Evolutionary conservation across 1,139 yeast genomes (phyloP).

Genomic region (Hemisphaericaspora subhashii): DNA sequence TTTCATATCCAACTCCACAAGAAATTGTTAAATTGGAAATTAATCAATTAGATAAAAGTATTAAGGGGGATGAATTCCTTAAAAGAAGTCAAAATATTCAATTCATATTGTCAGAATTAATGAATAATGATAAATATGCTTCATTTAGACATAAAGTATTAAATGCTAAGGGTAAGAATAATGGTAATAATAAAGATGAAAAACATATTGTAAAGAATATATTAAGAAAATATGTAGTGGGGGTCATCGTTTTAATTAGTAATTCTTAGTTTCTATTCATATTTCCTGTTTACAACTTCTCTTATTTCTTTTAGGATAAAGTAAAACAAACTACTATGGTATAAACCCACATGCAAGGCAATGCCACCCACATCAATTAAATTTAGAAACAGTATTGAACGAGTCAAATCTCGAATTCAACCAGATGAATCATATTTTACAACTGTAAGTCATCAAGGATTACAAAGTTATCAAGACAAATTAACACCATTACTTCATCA

Average conservation of each 20-base stretch:
- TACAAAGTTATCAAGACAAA: slow-evolving; percentile 16
- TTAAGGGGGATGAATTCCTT: slow-evolving; percentile 9
- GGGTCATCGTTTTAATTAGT: no score
- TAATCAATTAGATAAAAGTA: slow-evolving; percentile 23
- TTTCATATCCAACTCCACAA: slow-evolving; percentile 57
- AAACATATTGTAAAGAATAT: slow-evolving; percentile 44
- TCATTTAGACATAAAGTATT: slow-evolving; percentile 28
- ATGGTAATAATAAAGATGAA: no score
- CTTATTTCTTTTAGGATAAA: no score
- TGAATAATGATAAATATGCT: slow-evolving; percentile 30
- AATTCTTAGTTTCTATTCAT: no score
- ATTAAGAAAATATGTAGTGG: slow-evolving; percentile 41
- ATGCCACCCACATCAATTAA: no score
- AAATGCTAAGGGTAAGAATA: slow-evolving; percentile 26
- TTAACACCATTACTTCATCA: slow-evolving; percentile 16
- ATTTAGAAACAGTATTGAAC: not conserved
- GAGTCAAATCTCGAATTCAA: not conserved
- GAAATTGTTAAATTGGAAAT: slow-evolving; percentile 37
- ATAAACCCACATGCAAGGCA: no score
- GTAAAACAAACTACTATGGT: no score
- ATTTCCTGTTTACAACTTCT: no score
- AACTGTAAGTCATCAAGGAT: slow-evolving; percentile 3
- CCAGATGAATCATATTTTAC: slow-evolving; percentile 10
- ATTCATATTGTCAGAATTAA: slow-evolving; percentile 33
- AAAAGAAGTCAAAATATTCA: slow-evolving; percentile 30